phyloP scores from a whole-genome alignment of 179 eudicot species.

The Patellifolia procumbens region DNA sequence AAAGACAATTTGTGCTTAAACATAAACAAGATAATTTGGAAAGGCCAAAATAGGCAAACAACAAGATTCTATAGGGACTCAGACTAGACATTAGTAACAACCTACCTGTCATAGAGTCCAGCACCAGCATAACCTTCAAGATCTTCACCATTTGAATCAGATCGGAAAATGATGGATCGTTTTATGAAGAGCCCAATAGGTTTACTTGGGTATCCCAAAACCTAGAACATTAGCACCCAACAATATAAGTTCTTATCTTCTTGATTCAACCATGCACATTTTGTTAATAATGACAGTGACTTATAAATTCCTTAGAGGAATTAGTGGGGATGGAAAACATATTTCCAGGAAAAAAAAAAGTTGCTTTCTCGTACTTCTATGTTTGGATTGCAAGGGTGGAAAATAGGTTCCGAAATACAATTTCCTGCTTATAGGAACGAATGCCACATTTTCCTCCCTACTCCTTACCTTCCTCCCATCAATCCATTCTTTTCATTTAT shows the following conservation, averaged over 20 bases:
- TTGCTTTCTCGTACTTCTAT: too few relatives aligned
- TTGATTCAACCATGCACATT: constrained; percentile 2
- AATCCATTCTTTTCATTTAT: too few relatives aligned
- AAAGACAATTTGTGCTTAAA: not conserved
- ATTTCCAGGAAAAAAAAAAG: too few relatives aligned
- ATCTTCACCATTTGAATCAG: constrained; percentile 99
- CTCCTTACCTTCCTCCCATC: too few relatives aligned
- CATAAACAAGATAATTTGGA: not conserved
- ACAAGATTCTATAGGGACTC: not conserved
- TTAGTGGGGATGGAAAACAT: too few relatives aligned
- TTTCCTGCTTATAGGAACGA: too few relatives aligned
- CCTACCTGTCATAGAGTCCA: constrained; percentile 97
- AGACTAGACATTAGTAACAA: not conserved
- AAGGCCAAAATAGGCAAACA: not conserved
- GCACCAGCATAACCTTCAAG: constrained; percentile 99
- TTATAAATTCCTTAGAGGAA: too few relatives aligned
- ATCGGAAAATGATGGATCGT: constrained; percentile 89
- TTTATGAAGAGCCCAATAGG: constrained; percentile 87
- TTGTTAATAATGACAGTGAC: not conserved
- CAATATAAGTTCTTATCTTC: not conserved
- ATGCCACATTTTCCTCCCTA: too few relatives aligned
- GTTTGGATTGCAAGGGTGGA: too few relatives aligned
- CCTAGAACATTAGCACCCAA: constrained; percentile 39
- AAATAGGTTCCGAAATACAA: too few relatives aligned
- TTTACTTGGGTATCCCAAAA: constrained; percentile 95